phyloP scores from a whole-genome alignment of 306 rosid genomes.

The Quercus gilva region DNA sequence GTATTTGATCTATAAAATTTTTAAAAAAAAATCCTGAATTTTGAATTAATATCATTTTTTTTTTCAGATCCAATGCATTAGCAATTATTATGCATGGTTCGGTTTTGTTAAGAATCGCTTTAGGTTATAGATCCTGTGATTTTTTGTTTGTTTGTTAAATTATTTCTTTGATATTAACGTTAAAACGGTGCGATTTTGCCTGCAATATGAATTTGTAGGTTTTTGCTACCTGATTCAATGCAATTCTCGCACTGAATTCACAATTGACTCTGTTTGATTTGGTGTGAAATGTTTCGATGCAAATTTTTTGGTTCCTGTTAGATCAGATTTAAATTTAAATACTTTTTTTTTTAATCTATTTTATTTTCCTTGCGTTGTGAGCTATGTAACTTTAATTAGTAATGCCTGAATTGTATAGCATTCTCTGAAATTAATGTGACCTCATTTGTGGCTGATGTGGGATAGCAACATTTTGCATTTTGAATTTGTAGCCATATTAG shows the following conservation, averaged over 20 bases:
- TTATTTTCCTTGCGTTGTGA: neutral
- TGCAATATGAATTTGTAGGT: neutral
- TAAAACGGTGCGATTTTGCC: neutral
- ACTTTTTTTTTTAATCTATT: neutral
- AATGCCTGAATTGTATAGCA: neutral
- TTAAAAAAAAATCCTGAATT: too few species aligned
- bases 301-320: too few species aligned
- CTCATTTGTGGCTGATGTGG: neutral
- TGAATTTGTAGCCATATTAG: neutral
- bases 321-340: too few species aligned
- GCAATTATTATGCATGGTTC: neutral
- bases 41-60: neutral
- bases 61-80: neutral
- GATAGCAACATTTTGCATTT: neutral
- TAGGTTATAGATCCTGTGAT: neutral
- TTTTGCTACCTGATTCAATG: neutral
- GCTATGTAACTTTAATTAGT: neutral
- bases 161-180: neutral
- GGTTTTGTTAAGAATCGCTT: neutral
- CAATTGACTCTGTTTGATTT: neutral
- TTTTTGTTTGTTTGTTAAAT: neutral
- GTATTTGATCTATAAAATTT: neutral
- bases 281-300: too few species aligned
- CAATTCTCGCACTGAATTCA: neutral
- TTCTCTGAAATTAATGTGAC: neutral